Conservation (phyloP, 176 grass and related monocot species). For the Oryza meyeriana region DNA sequence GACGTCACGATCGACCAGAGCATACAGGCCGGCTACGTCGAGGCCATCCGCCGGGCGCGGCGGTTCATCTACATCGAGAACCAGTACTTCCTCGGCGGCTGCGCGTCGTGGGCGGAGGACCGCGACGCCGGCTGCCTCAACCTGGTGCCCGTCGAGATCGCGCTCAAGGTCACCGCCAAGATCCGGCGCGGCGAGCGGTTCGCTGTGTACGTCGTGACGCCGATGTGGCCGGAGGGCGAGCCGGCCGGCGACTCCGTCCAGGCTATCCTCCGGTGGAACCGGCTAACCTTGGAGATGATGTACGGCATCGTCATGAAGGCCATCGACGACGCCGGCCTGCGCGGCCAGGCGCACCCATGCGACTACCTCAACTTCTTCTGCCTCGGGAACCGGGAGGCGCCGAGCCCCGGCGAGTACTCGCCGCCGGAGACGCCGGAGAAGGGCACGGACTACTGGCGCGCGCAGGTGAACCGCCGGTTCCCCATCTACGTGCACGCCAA, state of each 20-base stretch:
- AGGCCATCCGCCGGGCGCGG: conserved; percentile 74
- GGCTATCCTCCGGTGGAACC: conserved; percentile 77
- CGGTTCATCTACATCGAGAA: conserved; percentile 91
- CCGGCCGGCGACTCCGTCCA: conserved; percentile 58
- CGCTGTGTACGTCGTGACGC: conserved; percentile 68
- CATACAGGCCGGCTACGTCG: conserved; percentile 65
- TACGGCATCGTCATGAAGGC: conserved; percentile 59
- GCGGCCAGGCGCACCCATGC: conserved; percentile 63
- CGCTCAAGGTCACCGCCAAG: conserved; percentile 73
- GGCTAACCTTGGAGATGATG: conserved; percentile 82
- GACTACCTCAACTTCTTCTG: conserved; percentile 99
- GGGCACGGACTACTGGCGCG: conserved; percentile 64
- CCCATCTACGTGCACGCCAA: conserved; percentile 92
- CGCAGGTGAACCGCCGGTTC: conserved; percentile 62
- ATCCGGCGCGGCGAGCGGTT: conserved; percentile 67
- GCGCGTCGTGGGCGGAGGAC: conserved; percentile 64
- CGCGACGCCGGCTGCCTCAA: conserved; percentile 67
- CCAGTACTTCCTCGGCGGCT: conserved; percentile 97
- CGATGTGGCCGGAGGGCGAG: conserved; percentile 88
- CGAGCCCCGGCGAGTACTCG: conserved; percentile 38
- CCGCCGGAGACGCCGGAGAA: conserved; percentile 45
- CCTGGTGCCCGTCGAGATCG: conserved; percentile 81
- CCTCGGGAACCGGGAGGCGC: conserved; percentile 73
- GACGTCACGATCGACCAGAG: conserved; percentile 73
- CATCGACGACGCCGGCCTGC: conserved; percentile 65